Evolutionary conservation across 2,329 filamentous ascomycete species (phyloP).

Genomic region (Aspergillus unguis): DNA sequence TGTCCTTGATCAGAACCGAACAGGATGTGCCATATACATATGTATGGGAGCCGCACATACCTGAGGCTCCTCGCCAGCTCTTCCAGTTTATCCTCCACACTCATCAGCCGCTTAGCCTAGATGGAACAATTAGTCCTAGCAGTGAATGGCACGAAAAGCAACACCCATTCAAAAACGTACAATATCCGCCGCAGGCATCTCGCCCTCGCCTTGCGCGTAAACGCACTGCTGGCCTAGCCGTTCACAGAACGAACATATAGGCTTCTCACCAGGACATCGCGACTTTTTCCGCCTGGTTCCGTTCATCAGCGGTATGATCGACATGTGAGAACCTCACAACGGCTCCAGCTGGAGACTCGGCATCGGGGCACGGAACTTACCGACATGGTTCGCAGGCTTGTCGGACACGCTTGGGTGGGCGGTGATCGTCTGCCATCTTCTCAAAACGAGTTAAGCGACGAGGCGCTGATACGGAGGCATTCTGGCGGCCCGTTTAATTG

Average conservation of each 20-base stretch:
- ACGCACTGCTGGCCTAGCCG: conserved; percentile 48
- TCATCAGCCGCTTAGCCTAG: conserved; percentile 9
- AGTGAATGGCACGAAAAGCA: conserved; percentile 12
- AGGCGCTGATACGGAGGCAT: background rate
- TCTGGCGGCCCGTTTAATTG: background rate
- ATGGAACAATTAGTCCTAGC: conserved; percentile 8
- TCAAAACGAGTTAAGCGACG: background rate
- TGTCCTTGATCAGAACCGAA: too few species aligned
- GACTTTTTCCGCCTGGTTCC: conserved; percentile 49
- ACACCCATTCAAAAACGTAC: conserved; percentile 3
- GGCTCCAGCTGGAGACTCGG: too few species aligned
- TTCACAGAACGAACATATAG: conserved; percentile 49
- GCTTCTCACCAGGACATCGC: conserved; percentile 51
- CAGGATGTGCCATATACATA: too few species aligned
- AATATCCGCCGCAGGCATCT: conserved; percentile 21
- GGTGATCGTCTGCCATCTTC: conserved; percentile 14
- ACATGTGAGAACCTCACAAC: background rate
- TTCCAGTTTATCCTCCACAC: conserved; percentile 12
- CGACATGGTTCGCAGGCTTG: conserved; percentile 45
- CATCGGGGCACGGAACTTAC: conserved; percentile 21
- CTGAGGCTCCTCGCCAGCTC: conserved; percentile 7
- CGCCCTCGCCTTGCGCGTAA: conserved; percentile 37
- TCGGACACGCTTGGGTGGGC: conserved; percentile 35
- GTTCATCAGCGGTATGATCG: conserved; percentile 3
- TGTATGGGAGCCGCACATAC: background rate